These are phyloP conservation scores for Suhomyces kilbournensis DNA, from an alignment of 805 yeast genomes.

Conservation along the genomic window DNA sequence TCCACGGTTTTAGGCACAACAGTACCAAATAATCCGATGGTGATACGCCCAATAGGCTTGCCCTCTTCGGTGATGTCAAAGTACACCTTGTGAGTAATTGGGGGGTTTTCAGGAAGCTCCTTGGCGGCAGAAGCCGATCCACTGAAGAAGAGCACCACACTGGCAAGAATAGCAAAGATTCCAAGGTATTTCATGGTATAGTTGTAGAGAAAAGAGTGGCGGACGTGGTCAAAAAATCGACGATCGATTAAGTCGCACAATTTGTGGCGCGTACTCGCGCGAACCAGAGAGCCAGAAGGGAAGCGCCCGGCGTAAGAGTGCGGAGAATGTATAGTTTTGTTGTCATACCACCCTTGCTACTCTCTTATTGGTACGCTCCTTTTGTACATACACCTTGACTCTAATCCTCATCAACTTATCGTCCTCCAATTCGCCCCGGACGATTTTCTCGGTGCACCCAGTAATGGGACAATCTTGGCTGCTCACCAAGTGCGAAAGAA, in stretches of 20 bases:
- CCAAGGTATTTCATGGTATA: conserved; percentile 11
- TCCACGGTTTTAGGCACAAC: conserved; percentile 82
- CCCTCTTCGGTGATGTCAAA: conserved; percentile 85
- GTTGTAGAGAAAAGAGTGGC: not conserved
- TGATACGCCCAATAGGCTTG: conserved; percentile 72
- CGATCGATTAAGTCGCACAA: not conserved
- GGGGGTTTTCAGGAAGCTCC: conserved; percentile 42
- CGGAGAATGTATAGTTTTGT: too few species aligned
- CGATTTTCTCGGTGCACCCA: conserved; percentile 46
- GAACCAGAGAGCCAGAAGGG: not conserved
- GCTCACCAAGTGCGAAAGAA: conserved; percentile 29
- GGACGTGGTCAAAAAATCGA: not conserved
- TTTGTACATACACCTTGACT: conserved; percentile 35
- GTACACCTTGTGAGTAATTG: conserved; percentile 74
- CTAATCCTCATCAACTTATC: conserved; percentile 59
- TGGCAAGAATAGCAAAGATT: conserved; percentile 10
- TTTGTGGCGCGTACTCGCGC: not conserved
- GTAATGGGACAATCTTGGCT: conserved; percentile 53
- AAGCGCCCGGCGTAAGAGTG: too few species aligned
- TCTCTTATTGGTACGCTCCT: not conserved
- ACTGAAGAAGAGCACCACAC: conserved; percentile 10
- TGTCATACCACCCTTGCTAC: not conserved
- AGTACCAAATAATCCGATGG: conserved; percentile 82
- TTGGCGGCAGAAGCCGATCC: conserved; percentile 8
- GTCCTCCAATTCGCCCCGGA: conserved; percentile 31